These are phyloP conservation scores for Podospora sp. DNA, from an alignment of 495 filamentous ascomycete genomes.

Conservation along the genomic window DNA sequence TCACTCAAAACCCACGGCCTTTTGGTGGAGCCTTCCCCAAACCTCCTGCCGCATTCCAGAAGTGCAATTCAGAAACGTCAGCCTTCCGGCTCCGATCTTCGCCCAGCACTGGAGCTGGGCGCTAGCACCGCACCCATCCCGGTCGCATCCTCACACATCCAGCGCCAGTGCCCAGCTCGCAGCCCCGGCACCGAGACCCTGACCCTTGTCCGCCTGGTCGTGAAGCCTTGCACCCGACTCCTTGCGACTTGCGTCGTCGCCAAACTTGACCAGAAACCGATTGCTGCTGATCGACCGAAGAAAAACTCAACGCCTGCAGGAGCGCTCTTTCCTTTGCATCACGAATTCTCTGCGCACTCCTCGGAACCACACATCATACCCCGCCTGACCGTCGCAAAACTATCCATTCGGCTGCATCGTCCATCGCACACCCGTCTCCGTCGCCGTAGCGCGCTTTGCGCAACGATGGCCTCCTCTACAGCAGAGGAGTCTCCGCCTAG, in stretches of 20 bases:
- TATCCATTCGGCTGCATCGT: neutral
- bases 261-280: neutral
- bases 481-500: constrained; percentile 14
- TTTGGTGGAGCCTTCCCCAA: constrained; percentile 11
- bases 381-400: neutral
- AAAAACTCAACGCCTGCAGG: neutral
- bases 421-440: neutral
- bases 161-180: neutral
- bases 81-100: constrained; percentile 12
- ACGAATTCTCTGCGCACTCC: neutral
- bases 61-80: neutral
- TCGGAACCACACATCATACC: neutral
- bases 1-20: neutral
- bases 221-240: neutral
- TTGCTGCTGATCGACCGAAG: neutral
- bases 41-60: neutral
- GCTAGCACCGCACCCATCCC: neutral
- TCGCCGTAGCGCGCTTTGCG: neutral
- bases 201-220: neutral
- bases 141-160: neutral
- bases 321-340: neutral
- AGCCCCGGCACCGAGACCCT: neutral
- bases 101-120: neutral
- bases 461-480: constrained; percentile 25
- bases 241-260: neutral